These are phyloP conservation scores for Kodamaea derodonti DNA, from an alignment of 1,139 yeast genomes.

Conservation along the genomic window DNA sequence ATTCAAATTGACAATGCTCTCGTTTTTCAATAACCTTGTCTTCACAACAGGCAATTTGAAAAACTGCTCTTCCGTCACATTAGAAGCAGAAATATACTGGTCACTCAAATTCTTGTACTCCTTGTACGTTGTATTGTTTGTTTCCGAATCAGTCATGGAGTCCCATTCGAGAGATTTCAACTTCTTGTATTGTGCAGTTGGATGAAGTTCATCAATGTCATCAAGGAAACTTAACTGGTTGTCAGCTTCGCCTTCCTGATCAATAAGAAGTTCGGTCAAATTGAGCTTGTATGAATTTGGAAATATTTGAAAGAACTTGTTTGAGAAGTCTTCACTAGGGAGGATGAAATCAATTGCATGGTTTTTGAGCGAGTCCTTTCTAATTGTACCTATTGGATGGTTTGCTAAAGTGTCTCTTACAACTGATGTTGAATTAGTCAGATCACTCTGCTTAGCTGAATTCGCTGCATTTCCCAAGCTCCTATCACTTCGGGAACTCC, in stretches of 20 bases:
- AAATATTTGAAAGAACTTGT: conserved; percentile 21
- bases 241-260: conserved; percentile 18
- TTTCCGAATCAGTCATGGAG: conserved; percentile 18
- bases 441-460: too few species aligned
- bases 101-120: conserved; percentile 21
- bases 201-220: conserved; percentile 29
- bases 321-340: conserved; percentile 14
- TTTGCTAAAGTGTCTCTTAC: too few species aligned
- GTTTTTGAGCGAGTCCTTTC: neutral
- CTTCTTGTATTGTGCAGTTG: conserved; percentile 25
- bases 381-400: neutral
- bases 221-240: conserved; percentile 37
- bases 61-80: conserved; percentile 16
- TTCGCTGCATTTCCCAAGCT: too few species aligned
- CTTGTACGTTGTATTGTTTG: conserved; percentile 19
- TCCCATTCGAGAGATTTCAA: conserved; percentile 36
- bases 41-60: conserved; percentile 26
- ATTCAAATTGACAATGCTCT: conserved; percentile 32
- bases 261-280: conserved; percentile 31
- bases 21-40: conserved; percentile 27
- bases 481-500: too few species aligned
- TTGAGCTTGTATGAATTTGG: conserved; percentile 33
- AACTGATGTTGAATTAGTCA: too few species aligned
- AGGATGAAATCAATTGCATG: conserved; percentile 6
- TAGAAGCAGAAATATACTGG: conserved; percentile 9